Conservation (phyloP, 116 monocot genomes). For the Dioscorea cayenensis region DNA sequence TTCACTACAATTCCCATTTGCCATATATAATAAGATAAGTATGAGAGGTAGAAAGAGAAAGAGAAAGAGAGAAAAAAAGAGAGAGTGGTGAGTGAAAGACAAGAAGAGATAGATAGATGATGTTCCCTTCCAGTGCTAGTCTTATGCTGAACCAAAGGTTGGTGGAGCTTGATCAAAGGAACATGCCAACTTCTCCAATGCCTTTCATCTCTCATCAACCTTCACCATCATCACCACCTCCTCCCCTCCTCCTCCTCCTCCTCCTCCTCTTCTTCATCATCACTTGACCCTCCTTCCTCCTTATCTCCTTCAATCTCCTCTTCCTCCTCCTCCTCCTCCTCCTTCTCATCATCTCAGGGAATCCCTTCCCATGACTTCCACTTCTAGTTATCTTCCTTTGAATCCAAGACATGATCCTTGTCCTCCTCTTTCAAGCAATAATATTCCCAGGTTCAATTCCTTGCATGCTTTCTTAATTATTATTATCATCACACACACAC, state of each 20-base stretch:
- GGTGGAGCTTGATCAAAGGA: constrained; percentile 12
- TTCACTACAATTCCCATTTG: constrained; percentile 16
- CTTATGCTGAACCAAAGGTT: constrained; percentile 18
- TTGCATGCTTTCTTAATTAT: no score
- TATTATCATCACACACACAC: no score
- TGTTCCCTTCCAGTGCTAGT: constrained; percentile 21
- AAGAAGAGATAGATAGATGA: background rate
- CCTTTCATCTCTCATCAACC: constrained; percentile 9
- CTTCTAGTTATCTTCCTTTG: background rate
- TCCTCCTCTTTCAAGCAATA: no score
- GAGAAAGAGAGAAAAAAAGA: background rate
- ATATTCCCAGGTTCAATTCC: no score
- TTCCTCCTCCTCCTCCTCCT: background rate
- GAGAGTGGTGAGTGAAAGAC: background rate
- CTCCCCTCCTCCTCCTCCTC: background rate
- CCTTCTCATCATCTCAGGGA: background rate
- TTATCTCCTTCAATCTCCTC: constrained; percentile 11
- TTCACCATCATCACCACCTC: constrained; percentile 2
- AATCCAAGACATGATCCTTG: constrained; percentile 6
- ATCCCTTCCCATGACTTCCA: background rate
- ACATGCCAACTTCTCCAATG: constrained; percentile 11
- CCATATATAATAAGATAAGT: constrained; percentile 5
- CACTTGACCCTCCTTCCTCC: constrained; percentile 11
- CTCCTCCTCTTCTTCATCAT: constrained; percentile 4
- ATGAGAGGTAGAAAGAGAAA: background rate